These are phyloP conservation scores for Fusarium nodosum DNA, from an alignment of 2,329 filamentous ascomycete genomes.

Conservation along the genomic window DNA sequence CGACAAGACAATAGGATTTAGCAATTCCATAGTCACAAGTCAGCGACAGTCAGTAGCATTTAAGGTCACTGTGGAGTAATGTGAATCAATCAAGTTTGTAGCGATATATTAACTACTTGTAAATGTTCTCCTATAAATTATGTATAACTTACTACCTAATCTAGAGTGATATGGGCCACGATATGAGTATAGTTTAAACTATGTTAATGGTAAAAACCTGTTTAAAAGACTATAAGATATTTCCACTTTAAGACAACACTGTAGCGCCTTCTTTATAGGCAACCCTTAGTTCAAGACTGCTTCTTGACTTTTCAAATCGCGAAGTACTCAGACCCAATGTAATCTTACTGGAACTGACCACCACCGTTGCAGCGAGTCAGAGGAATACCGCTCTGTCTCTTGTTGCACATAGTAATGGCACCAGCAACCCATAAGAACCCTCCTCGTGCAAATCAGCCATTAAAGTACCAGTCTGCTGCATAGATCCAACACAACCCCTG, in stretches of 20 bases:
- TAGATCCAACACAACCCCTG: slow-evolving; percentile 19
- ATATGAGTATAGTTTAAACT: no score
- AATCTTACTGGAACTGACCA: slow-evolving; percentile 14
- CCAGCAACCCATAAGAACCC: slow-evolving; percentile 29
- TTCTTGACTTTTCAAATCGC: neutral
- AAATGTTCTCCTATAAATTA: no score
- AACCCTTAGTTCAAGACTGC: neutral
- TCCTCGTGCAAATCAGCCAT: slow-evolving; percentile 21
- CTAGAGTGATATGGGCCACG: no score
- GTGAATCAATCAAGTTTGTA: no score
- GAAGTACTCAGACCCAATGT: neutral
- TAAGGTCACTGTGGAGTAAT: no score
- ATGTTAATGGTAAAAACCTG: no score
- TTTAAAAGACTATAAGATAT: no score
- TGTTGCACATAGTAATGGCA: slow-evolving; percentile 26
- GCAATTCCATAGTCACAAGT: no score
- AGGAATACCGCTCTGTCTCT: slow-evolving; percentile 13
- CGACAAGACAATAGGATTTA: no score
- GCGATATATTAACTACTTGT: no score
- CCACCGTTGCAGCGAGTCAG: slow-evolving; percentile 27
- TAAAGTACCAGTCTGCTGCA: slow-evolving; percentile 19
- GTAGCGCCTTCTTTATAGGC: neutral
- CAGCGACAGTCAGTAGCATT: no score
- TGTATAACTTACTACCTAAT: no score
- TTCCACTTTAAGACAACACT: neutral